A percentile compares a stretch with the other conserved stretches of the same genome.
Evolutionary conservation across 768 basidiomycete genomes (phyloP).

Genomic region (Amanita rimosa): DNA sequence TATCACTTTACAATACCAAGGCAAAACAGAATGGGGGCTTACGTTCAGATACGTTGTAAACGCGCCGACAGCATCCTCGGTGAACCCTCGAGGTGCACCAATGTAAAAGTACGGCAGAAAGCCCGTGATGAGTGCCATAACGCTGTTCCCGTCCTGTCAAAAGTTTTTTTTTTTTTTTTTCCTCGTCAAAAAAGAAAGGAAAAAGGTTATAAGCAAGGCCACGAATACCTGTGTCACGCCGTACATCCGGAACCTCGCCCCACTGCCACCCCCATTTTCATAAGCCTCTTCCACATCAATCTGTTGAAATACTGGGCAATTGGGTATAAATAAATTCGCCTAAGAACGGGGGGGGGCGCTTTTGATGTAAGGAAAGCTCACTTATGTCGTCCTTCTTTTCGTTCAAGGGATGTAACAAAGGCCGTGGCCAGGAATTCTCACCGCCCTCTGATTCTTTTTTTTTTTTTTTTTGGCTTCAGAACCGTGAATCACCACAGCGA

Average conservation of each 20-base stretch:
- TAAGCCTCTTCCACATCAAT: conserved; percentile 75
- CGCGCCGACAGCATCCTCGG: conserved; percentile 47
- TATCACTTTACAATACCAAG: not conserved
- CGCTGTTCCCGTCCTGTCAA: conserved; percentile 72
- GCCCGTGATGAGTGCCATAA: conserved; percentile 69
- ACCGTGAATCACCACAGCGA: not conserved
- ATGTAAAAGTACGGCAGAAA: conserved; percentile 95
- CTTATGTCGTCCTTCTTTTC: conserved; percentile 57
- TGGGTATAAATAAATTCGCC: not conserved
- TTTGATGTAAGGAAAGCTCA: conserved; percentile 20
- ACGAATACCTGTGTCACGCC: conserved; percentile 78
- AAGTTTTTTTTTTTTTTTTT: not conserved
- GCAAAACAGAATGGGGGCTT: conserved; percentile 16
- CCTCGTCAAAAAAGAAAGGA: not conserved
- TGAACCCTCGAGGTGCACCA: conserved; percentile 76
- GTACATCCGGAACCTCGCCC: conserved; percentile 56
- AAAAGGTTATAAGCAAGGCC: not conserved
- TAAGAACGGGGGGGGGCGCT: not conserved
- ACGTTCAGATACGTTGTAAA: conserved; percentile 73
- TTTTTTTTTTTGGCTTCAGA: not conserved
- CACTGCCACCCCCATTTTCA: conserved; percentile 27
- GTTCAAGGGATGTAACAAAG: conserved; percentile 42
- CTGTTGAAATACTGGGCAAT: conserved; percentile 80
- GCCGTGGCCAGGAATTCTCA: conserved; percentile 64
- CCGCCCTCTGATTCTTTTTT: conserved; percentile 65